Percentiles rank a stretch among this genome's conserved stretches.
phyloP scores from a whole-genome alignment of 495 filamentous ascomycete genomes.

The Astrothelium macrocarpum region DNA sequence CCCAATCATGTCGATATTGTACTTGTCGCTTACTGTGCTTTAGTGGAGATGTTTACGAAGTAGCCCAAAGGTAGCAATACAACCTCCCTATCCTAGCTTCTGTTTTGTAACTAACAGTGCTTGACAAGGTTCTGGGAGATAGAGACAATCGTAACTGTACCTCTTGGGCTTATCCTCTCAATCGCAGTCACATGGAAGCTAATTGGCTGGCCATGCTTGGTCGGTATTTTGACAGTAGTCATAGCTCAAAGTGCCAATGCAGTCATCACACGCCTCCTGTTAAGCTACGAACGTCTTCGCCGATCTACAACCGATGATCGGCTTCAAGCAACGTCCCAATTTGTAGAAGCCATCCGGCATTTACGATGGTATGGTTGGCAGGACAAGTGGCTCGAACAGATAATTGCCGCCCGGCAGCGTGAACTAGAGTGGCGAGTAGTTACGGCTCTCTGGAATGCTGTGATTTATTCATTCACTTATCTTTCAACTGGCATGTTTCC shows the following conservation, averaged over 20 bases:
- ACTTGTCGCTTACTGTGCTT: conserved; percentile 10
- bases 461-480: conserved; percentile 52
- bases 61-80: conserved; percentile 50
- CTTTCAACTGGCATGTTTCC: conserved; percentile 63
- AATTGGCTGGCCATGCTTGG: conserved; percentile 67
- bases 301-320: conserved; percentile 59
- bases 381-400: conserved; percentile 60
- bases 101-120: neutral
- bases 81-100: conserved; percentile 9
- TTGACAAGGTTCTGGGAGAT: conserved; percentile 63
- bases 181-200: conserved; percentile 61
- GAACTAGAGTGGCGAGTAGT: conserved; percentile 60
- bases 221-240: conserved; percentile 57
- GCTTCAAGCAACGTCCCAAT: conserved; percentile 66
- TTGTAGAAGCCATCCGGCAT: conserved; percentile 75
- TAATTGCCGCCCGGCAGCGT: conserved; percentile 57
- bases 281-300: conserved; percentile 54
- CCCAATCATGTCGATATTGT: neutral
- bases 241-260: conserved; percentile 55
- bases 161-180: conserved; percentile 58
- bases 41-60: conserved; percentile 65
- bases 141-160: conserved; percentile 52
- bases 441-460: conserved; percentile 48
- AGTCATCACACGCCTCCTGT: conserved; percentile 48
- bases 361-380: conserved; percentile 86